phyloP scores from a whole-genome alignment of 495 filamentous ascomycete genomes.

The Baudoinia panamericana region DNA sequence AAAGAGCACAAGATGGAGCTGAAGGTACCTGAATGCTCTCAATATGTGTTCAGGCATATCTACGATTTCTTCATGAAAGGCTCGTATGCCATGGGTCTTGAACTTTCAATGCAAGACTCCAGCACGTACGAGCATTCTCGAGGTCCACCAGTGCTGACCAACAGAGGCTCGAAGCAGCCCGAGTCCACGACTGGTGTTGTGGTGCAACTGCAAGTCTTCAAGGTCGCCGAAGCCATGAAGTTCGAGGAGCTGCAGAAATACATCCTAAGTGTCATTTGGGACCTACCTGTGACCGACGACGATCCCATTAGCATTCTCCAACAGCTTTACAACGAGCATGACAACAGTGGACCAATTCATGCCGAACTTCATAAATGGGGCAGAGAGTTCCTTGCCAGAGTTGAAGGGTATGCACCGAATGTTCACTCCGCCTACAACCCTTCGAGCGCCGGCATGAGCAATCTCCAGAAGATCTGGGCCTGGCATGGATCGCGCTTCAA shows the following conservation, averaged over 20 bases:
- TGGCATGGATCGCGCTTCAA: neutral
- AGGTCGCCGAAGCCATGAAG: constrained; percentile 12
- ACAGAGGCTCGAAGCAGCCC: neutral
- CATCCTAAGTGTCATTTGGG: constrained; percentile 9
- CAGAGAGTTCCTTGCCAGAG: constrained; percentile 6
- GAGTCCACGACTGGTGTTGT: neutral
- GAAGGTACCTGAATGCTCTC: constrained; percentile 6
- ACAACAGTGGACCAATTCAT: constrained; percentile 6
- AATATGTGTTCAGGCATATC: neutral
- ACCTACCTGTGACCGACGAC: neutral
- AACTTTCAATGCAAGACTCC: too few relatives aligned
- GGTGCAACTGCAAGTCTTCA: constrained; percentile 8
- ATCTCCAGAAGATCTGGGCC: constrained; percentile 4
- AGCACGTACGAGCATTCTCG: too few relatives aligned
- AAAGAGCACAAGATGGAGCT: constrained; percentile 13
- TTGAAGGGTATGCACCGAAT: neutral
- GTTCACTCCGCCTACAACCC: too few relatives aligned
- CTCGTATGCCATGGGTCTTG: constrained; percentile 1
- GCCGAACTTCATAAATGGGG: constrained; percentile 15
- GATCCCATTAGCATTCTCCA: constrained; percentile 14
- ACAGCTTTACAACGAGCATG: constrained; percentile 15
- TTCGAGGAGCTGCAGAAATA: constrained; percentile 16
- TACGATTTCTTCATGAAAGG: constrained; percentile 13
- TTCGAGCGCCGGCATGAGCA: neutral
- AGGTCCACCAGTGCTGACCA: neutral